Evolutionary conservation across 1,284 basidiomycete genomes (phyloP).

Genomic region (Marasmius oreades): DNA sequence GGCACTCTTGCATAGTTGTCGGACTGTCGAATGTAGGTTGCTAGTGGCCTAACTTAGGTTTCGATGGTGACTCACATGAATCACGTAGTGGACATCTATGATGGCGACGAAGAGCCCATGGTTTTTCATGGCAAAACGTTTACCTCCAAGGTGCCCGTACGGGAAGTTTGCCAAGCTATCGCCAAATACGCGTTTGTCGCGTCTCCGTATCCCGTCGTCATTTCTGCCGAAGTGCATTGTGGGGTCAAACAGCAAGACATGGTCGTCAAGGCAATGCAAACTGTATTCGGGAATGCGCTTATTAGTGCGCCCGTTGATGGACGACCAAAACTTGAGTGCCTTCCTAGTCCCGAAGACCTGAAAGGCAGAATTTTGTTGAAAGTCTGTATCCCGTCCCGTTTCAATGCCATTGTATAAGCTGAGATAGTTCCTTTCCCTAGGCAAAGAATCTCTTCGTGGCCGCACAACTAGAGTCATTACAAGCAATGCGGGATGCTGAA

Average conservation of each 20-base stretch:
- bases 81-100: conserved; percentile 86
- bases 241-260: conserved; percentile 78
- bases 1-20: conserved; percentile 85
- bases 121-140: conserved; percentile 93
- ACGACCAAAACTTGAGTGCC: conserved; percentile 41
- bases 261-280: conserved; percentile 76
- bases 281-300: conserved; percentile 77
- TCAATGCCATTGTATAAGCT: background rate
- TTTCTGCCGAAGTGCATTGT: conserved; percentile 95
- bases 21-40: conserved; percentile 85
- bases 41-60: background rate
- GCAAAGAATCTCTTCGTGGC: conserved; percentile 59
- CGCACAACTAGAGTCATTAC: conserved; percentile 36
- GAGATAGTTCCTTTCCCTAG: conserved; percentile 25
- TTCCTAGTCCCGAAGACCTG: conserved; percentile 90
- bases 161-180: conserved; percentile 86
- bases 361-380: conserved; percentile 85
- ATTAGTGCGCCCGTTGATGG: conserved; percentile 58
- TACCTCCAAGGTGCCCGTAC: conserved; percentile 82
- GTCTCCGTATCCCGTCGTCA: conserved; percentile 92
- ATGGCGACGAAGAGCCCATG: conserved; percentile 81
- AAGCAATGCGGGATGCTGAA: conserved; percentile 26
- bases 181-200: conserved; percentile 91
- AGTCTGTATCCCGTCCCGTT: conserved; percentile 32
- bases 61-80: background rate